Conservation (phyloP, 176 grass and related monocot genomes). For the Phragmites australis region DNA sequence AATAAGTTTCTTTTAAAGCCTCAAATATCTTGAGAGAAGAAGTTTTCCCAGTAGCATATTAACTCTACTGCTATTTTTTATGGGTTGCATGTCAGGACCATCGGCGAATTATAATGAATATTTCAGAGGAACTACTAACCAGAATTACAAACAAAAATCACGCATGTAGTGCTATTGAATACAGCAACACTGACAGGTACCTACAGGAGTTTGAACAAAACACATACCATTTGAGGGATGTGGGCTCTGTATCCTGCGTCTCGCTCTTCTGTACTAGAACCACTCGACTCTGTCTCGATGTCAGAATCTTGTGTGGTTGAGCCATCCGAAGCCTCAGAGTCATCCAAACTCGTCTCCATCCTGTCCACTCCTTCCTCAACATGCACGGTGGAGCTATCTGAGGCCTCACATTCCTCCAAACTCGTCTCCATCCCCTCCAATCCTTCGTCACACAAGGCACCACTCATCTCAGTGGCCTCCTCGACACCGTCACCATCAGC, state of each 20-base stretch:
- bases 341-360: slow-evolving; percentile 56
- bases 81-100: not conserved
- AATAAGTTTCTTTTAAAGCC: not conserved
- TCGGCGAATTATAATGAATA: not conserved
- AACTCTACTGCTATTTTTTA: slow-evolving; percentile 4
- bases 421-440: slow-evolving; percentile 4
- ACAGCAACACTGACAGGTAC: not conserved
- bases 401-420: not conserved
- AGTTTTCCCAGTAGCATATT: not conserved
- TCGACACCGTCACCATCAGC: slow-evolving; percentile 11
- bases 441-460: slow-evolving; percentile 21
- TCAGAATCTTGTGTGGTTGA: slow-evolving; percentile 66
- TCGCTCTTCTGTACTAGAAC: slow-evolving; percentile 68
- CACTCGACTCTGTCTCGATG: slow-evolving; percentile 60
- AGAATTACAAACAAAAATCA: not conserved
- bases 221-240: slow-evolving; percentile 53
- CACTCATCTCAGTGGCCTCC: not conserved
- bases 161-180: no score
- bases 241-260: slow-evolving; percentile 34
- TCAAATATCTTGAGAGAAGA: not conserved
- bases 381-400: slow-evolving; percentile 32
- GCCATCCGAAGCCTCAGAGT: slow-evolving; percentile 52
- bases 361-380: slow-evolving; percentile 37
- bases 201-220: slow-evolving; percentile 20
- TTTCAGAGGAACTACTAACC: not conserved